A percentile compares a stretch with the other conserved stretches of the same genome.
Evolutionary conservation across 257 asterid genomes (phyloP).

Genomic region (Fraxinus anomala): DNA sequence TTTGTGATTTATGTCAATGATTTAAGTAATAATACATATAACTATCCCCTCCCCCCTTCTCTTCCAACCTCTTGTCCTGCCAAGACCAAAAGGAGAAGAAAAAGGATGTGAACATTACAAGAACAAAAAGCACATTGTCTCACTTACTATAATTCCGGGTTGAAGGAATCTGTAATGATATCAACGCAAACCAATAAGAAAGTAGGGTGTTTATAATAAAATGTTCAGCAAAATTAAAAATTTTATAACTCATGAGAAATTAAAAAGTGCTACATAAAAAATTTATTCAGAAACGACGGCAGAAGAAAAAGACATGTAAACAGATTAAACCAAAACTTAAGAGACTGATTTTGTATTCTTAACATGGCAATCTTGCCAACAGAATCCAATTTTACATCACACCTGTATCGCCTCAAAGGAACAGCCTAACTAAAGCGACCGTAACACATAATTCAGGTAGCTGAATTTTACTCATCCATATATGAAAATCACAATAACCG

Average conservation of each 20-base stretch:
- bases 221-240: background rate
- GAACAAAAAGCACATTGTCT: background rate
- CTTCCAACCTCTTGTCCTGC: background rate
- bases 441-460: background rate
- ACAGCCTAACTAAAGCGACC: background rate
- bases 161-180: background rate
- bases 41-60: background rate
- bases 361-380: background rate
- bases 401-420: background rate
- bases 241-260: background rate
- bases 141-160: background rate
- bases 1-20: background rate
- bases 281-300: background rate
- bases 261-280: background rate
- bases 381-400: background rate
- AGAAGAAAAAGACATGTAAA: background rate
- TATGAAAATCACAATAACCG: conserved; percentile 18
- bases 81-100: conserved; percentile 10
- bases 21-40: background rate
- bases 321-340: conserved; percentile 1
- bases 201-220: background rate
- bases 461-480: background rate
- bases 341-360: background rate
- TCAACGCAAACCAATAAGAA: background rate
- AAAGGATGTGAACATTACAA: background rate